These are phyloP conservation scores for Chlorella sp. DNA, from an alignment of 139 green algal genomes.

Conservation along the genomic window DNA sequence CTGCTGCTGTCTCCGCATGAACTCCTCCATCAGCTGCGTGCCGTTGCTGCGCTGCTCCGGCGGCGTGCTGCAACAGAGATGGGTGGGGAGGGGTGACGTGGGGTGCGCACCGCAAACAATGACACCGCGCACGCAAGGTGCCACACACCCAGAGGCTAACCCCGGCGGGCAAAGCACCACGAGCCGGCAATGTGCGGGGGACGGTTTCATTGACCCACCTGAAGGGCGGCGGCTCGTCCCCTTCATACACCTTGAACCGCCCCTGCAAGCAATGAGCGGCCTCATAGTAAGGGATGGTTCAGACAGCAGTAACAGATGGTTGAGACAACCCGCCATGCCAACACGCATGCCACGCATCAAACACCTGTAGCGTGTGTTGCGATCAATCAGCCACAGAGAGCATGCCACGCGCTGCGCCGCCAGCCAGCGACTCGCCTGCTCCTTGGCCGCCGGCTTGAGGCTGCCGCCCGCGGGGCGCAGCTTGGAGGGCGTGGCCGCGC, in stretches of 20 bases:
- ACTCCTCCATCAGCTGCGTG: slow-evolving; percentile 51
- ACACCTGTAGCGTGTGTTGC: no score
- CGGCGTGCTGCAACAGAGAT: slow-evolving; percentile 1
- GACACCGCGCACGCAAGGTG: no score
- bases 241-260: slow-evolving; percentile 81
- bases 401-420: no score
- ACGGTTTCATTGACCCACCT: no score
- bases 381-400: no score
- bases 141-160: no score
- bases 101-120: not conserved
- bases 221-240: slow-evolving; percentile 48
- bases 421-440: not conserved
- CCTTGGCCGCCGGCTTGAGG: slow-evolving; percentile 11
- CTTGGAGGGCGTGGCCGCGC: slow-evolving; percentile 9
- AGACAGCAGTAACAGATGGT: no score
- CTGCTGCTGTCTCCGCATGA: slow-evolving; percentile 28
- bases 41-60: slow-evolving; percentile 37
- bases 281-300: not conserved
- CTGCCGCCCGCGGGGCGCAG: not conserved
- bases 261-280: slow-evolving; percentile 57
- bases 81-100: not conserved
- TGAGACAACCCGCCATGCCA: no score
- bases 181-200: no score
- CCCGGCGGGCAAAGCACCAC: no score
- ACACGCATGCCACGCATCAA: no score